Evolutionary conservation across 441 rosid genomes (phyloP), one percentile per base, ranked within the genome.

Genomic region (Adansonia madagascariensis): DNA sequence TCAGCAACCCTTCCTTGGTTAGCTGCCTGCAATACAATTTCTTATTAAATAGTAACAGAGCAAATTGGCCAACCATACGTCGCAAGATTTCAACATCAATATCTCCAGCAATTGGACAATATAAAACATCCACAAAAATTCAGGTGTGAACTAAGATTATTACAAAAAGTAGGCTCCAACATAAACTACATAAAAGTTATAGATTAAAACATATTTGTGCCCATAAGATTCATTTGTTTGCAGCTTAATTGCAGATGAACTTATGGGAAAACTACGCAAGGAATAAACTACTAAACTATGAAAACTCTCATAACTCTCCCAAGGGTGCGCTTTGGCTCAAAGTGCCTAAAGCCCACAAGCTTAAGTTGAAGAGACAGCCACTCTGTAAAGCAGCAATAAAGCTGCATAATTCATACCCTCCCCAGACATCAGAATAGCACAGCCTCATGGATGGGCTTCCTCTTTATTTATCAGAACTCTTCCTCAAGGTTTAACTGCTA

Each of bases 1-100:
- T 93, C 98, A 27, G 79, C 87, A 53, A 76, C 84, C 87, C 80
- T 90, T 80, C 93, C 98, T 62, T 85, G 85, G 73, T 47, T 84
- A 76, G 88, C 86, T 12, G 95, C 97, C 98, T 90, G 89, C 75
- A 81, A 27, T 44, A 71, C 55, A 83, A 69, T 62, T 53, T 60
- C 47, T 78, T 14, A 53, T 64, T 35, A 77, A 70, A 53, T 71
- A 17, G 17, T 22, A 69, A 47, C 20, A 46, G 7, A 11, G 39
- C 12, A 20, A 46, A 11, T 52, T 20, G 18, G 55, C 72, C 72
- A 67, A 35, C 55, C 39, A 46, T 18, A 6, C n/a, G 7, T 46
- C 41, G 6, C 2, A 14, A 69, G 11, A 49, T 49, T 69, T 69
- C 59, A 4, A 69, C 59, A 49, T 69, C 59, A 49, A 69, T 69